Percentiles rank a stretch among this genome's conserved stretches.
Evolutionary conservation across 768 basidiomycete genomes (phyloP).

Genomic region (Inosperma sp.): DNA sequence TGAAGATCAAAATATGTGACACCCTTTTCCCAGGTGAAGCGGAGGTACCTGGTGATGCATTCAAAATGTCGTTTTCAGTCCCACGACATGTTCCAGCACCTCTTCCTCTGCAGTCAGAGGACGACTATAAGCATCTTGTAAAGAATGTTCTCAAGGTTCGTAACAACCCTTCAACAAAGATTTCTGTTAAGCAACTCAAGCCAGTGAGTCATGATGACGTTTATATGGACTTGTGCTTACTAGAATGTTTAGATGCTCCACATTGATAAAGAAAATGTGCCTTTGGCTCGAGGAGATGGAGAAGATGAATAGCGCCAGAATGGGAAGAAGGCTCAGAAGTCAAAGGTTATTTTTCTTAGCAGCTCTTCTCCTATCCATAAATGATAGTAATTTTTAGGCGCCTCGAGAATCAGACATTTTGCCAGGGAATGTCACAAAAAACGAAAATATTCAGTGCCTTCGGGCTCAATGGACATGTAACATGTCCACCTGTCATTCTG

Average conservation of each 20-base stretch:
- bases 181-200: slow-evolving; percentile 1
- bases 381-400: neutral
- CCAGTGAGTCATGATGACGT: neutral
- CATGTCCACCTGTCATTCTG: slow-evolving; percentile 10
- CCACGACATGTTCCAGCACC: slow-evolving; percentile 2
- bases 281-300: neutral
- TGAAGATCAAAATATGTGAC: slow-evolving; percentile 3
- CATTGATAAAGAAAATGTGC: neutral
- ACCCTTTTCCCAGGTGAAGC: slow-evolving; percentile 2
- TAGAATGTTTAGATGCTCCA: neutral
- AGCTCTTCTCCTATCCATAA: neutral
- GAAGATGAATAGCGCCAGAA: neutral
- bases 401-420: neutral
- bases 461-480: slow-evolving; percentile 14
- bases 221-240: neutral
- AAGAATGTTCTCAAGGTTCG: slow-evolving; percentile 3
- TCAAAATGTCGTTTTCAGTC: slow-evolving; percentile 7
- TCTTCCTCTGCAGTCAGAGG: neutral
- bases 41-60: slow-evolving; percentile 1
- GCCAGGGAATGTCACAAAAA: slow-evolving; percentile 10
- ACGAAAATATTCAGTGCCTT: slow-evolving; percentile 13
- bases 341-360: neutral
- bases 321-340: neutral
- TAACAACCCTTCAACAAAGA: neutral
- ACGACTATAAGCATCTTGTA: slow-evolving; percentile 11